phyloP scores from a whole-genome alignment of 441 rosid species.

The Breynia disticha region DNA sequence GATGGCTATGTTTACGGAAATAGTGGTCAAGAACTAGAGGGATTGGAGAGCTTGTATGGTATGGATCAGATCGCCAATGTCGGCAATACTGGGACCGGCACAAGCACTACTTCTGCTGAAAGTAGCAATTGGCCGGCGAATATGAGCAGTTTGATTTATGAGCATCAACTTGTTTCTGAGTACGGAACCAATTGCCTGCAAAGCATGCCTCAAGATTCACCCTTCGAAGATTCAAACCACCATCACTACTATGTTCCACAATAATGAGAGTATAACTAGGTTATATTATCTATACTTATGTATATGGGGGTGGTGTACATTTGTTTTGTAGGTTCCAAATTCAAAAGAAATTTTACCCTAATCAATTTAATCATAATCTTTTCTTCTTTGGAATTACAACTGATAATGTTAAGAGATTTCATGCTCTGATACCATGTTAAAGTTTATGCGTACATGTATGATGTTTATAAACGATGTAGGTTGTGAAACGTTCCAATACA shows the following conservation, averaged over 20 bases:
- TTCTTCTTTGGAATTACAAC: too few species aligned
- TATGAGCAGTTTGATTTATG: conserved; percentile 21
- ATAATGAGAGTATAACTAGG: conserved; percentile 1
- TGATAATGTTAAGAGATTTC: too few species aligned
- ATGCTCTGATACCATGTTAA: too few species aligned
- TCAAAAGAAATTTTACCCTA: too few species aligned
- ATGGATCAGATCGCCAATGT: conserved; percentile 18
- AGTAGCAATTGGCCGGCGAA: conserved; percentile 33
- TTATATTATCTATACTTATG: background rate
- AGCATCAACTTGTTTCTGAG: conserved; percentile 23
- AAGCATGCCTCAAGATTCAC: conserved; percentile 22
- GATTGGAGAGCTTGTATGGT: conserved; percentile 22
- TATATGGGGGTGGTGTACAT: background rate
- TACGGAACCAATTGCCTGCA: conserved; percentile 25
- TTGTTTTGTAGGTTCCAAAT: too few species aligned
- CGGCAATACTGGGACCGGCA: conserved; percentile 21
- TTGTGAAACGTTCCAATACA: too few species aligned
- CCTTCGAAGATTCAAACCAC: conserved; percentile 22
- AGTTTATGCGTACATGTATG: too few species aligned
- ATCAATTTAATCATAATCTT: too few species aligned
- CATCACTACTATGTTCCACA: conserved; percentile 22
- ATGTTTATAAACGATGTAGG: too few species aligned
- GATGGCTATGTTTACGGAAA: conserved; percentile 20
- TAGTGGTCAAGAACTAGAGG: conserved; percentile 18
- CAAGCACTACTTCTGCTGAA: conserved; percentile 23